Conservation (phyloP, 2,329 filamentous ascomycete genomes). For the Dactylellina drechsleri region DNA sequence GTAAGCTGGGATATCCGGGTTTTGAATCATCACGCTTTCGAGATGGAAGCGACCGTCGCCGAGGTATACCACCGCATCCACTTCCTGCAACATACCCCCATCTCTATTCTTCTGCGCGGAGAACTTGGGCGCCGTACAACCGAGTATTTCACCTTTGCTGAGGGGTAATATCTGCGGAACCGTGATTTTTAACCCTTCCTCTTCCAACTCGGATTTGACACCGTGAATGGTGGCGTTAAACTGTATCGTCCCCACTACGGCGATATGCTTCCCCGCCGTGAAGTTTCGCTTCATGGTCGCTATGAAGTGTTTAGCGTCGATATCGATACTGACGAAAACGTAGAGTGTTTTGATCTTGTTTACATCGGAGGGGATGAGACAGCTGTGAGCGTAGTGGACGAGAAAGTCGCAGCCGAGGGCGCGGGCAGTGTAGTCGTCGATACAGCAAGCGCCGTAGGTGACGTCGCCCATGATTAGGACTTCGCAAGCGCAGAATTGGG, state of each 20-base stretch:
- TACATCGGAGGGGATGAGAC: constrained; percentile 92
- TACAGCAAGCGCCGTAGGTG: constrained; percentile 97
- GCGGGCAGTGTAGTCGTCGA: constrained; percentile 96
- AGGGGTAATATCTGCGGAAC: constrained; percentile 93
- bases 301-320: constrained; percentile 87
- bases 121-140: constrained; percentile 89
- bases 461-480: constrained; percentile 99
- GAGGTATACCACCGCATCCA: constrained; percentile 86
- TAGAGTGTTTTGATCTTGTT: constrained; percentile 98
- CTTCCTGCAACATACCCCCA: constrained; percentile 63
- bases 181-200: constrained; percentile 75
- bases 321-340: constrained; percentile 97
- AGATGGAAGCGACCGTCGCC: constrained; percentile 95
- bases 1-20: constrained; percentile 88
- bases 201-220: constrained; percentile 79
- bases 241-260: constrained; percentile 95
- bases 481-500: constrained; percentile 90
- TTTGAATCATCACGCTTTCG: constrained; percentile 99
- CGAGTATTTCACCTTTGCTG: constrained; percentile 93
- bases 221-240: constrained; percentile 98
- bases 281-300: constrained; percentile 91
- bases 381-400: constrained; percentile 97
- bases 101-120: constrained; percentile 65
- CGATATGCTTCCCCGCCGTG: constrained; percentile 82
- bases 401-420: constrained; percentile 93